Evolutionary conservation across 2,329 filamentous ascomycete genomes (phyloP).

Genomic region (Metarhizium anisopliae): DNA sequence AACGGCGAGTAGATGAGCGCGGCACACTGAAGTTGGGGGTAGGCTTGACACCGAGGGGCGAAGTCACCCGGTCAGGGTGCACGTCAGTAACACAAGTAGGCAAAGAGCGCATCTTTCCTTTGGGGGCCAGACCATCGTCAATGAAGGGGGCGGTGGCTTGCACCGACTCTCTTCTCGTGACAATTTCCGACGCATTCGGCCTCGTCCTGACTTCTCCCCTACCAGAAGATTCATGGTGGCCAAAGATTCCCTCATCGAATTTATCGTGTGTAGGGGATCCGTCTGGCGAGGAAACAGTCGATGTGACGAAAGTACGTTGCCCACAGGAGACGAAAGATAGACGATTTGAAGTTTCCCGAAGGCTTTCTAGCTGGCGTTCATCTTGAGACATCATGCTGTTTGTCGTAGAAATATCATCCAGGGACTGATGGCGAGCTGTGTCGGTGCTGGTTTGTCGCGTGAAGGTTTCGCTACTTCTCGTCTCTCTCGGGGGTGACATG

Average conservation of each 20-base stretch:
- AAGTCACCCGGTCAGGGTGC: slow-evolving; percentile 6
- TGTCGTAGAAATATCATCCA: slow-evolving; percentile 47
- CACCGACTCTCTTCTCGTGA: slow-evolving; percentile 42
- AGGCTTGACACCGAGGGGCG: slow-evolving; percentile 13
- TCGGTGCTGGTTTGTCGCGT: slow-evolving; percentile 13
- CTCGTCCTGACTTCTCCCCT: slow-evolving; percentile 32
- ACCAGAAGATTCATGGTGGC: slow-evolving; percentile 26
- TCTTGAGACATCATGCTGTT: slow-evolving; percentile 51
- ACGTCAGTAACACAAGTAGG: slow-evolving; percentile 4
- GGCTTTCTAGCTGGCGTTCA: slow-evolving; percentile 46
- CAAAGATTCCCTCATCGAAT: not conserved
- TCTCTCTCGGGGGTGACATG: not conserved
- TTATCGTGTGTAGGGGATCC: slow-evolving; percentile 45
- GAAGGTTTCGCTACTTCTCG: slow-evolving; percentile 8
- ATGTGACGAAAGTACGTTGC: slow-evolving; percentile 51
- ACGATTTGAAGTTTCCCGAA: slow-evolving; percentile 47
- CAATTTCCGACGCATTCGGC: slow-evolving; percentile 44
- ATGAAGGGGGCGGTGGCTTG: slow-evolving; percentile 36
- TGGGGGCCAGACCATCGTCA: slow-evolving; percentile 17
- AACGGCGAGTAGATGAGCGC: slow-evolving; percentile 35
- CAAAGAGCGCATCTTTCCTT: slow-evolving; percentile 2
- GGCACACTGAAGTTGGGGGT: slow-evolving; percentile 48
- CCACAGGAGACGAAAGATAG: slow-evolving; percentile 53
- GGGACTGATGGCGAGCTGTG: slow-evolving; percentile 28
- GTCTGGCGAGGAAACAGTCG: slow-evolving; percentile 47